Evolutionary conservation across 306 rosid genomes (phyloP).

Genomic region (Spatholobus suberectus): DNA sequence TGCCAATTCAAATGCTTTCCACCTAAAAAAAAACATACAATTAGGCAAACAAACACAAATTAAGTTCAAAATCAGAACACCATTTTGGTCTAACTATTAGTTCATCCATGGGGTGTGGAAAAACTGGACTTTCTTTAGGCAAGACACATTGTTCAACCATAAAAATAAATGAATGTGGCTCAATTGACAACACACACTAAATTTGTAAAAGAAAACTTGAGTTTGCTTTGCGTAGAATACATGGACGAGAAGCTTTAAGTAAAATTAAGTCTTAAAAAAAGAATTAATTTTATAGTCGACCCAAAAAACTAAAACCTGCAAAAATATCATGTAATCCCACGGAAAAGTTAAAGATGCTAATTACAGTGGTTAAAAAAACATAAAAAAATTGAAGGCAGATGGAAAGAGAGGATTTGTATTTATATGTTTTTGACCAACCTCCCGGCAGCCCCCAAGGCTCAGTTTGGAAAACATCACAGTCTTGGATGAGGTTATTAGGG

Average conservation of each 20-base stretch:
- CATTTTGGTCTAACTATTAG: neutral
- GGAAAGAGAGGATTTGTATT: neutral
- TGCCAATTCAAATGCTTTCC: neutral
- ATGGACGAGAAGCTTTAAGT: too few species aligned
- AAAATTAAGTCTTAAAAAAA: too few species aligned
- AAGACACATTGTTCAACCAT: neutral
- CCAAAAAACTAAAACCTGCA: too few species aligned
- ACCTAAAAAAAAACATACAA: neutral
- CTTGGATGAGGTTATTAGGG: neutral
- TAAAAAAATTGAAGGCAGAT: neutral
- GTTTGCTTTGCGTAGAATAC: too few species aligned
- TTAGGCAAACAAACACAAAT: neutral
- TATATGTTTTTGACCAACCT: neutral
- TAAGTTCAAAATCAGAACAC: neutral
- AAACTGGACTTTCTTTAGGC: neutral
- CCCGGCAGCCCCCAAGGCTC: conserved; percentile 15
- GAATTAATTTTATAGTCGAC: too few species aligned
- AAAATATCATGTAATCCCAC: too few species aligned
- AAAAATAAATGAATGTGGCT: neutral
- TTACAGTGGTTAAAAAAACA: too few species aligned
- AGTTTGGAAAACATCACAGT: conserved; percentile 20
- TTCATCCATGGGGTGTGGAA: neutral
- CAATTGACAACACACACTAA: too few species aligned
- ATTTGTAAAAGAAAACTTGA: too few species aligned
- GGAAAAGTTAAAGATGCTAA: too few species aligned